Conservation (phyloP, 257 asterid species). For the Solanum lignicaule region DNA sequence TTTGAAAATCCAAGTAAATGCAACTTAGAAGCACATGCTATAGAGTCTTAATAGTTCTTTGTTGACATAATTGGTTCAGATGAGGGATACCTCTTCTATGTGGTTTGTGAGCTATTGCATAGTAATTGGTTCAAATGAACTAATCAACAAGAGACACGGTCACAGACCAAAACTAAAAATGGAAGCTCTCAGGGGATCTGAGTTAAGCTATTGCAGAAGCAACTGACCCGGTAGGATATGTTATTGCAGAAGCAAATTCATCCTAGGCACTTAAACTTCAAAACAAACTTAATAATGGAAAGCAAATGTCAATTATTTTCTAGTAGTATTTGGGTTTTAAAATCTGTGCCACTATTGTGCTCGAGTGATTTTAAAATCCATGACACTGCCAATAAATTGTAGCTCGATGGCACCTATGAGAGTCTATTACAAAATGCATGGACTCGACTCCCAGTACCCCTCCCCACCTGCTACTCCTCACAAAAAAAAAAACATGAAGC, state of each 20-base stretch:
- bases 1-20: not conserved
- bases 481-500: not conserved
- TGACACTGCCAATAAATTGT: not conserved
- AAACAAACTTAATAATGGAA: not conserved
- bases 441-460: not conserved
- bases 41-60: not conserved
- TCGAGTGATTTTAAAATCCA: not conserved
- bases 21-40: not conserved
- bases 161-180: not conserved
- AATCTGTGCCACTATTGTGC: not conserved
- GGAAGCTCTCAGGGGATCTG: not conserved
- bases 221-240: not conserved
- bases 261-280: not conserved
- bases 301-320: not conserved
- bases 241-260: not conserved
- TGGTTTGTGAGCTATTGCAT: too few relatives aligned
- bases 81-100: not conserved
- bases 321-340: not conserved
- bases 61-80: not conserved
- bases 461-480: not conserved
- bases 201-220: not conserved
- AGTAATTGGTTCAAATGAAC: not conserved
- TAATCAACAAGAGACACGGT: not conserved
- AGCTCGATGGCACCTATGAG: not conserved
- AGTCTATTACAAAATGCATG: not conserved